Evolutionary conservation across 441 rosid species (phyloP), one percentile per base, ranked within the genome.

Genomic region (Populus hybrid): DNA sequence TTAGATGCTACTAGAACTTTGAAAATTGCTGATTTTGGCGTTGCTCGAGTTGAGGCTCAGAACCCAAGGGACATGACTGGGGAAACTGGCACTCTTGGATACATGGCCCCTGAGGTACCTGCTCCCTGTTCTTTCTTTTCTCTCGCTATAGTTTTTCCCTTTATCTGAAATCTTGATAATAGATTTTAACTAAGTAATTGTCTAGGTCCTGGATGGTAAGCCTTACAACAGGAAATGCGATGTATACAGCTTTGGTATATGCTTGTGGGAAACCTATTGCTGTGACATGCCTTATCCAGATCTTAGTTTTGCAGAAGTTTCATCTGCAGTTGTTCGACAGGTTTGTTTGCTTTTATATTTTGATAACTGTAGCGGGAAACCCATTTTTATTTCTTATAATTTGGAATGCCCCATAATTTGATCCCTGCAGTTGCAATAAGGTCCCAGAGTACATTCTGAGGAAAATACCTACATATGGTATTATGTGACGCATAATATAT

Each of bases 61-160:
- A 94, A 94, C 80, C 98, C 95, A 23, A 81, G 82, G 67, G 98
- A 94, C 64, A 94, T 94, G 98, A 93, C 98, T 10, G 97, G 97
- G 82, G 97, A 91, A 89, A 94, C 98, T 8, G 97, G 98, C 50
- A 93, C 97, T 61, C 92, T 91, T 74, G 97, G 97, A 38, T 93
- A 94, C 85, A 94, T 94, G 97, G 98, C 98, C 75, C 97, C 97
- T 3, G 98, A 94, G 98, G 98, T 94, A 86, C 14, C 56, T 36
- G 9, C 18, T 9, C 42, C 20, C 56, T 36, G 9, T 12, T 6
- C 42, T 24, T 67, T 10, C 7, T 65, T 66, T 14, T 18, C 40
- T n/a, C 6, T 82, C 11, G 53, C 18, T 18, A 7, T 33, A 29
- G 53, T 2, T 11, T 42, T 9, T 67, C 36, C 9, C 11, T 68